Percentiles rank a stretch among this genome's conserved stretches.
Evolutionary conservation across 345 rosid genomes (phyloP).

Genomic region (Diplotaxis tenuifolia): DNA sequence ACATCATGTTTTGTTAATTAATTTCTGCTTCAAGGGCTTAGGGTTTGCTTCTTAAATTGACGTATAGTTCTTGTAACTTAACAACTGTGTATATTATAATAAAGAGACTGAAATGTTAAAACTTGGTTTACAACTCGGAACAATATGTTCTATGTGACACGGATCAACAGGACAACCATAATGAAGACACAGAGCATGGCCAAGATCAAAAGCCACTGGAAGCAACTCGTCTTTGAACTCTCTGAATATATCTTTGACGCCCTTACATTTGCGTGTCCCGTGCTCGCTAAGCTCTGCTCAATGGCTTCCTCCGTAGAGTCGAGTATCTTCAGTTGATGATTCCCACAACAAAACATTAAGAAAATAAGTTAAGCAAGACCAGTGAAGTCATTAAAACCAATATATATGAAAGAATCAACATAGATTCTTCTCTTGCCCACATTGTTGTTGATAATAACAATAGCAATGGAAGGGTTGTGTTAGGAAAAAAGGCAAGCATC

Average conservation of each 20-base stretch:
- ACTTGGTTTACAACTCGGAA: not conserved
- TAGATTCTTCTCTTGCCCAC: not conserved
- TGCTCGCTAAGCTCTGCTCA: slow-evolving; percentile 87
- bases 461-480: not conserved
- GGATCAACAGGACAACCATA: slow-evolving; percentile 84
- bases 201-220: slow-evolving; percentile 77
- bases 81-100: not conserved
- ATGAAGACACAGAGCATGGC: slow-evolving; percentile 69
- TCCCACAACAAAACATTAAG: not conserved
- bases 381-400: slow-evolving; percentile 1
- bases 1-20: not conserved
- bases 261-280: slow-evolving; percentile 68
- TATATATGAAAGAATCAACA: not conserved
- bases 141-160: slow-evolving; percentile 50
- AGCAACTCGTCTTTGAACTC: slow-evolving; percentile 76
- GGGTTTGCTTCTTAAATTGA: not conserved
- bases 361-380: not conserved
- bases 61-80: not conserved
- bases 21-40: not conserved
- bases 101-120: not conserved
- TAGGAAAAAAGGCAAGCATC: not conserved
- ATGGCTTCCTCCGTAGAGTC: slow-evolving; percentile 84
- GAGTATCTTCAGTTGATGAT: slow-evolving; percentile 50
- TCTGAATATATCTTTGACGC: slow-evolving; percentile 60
- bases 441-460: not conserved